Evolutionary conservation across 768 basidiomycete species (phyloP).

Genomic region (Tricholoma hemisulphureum): DNA sequence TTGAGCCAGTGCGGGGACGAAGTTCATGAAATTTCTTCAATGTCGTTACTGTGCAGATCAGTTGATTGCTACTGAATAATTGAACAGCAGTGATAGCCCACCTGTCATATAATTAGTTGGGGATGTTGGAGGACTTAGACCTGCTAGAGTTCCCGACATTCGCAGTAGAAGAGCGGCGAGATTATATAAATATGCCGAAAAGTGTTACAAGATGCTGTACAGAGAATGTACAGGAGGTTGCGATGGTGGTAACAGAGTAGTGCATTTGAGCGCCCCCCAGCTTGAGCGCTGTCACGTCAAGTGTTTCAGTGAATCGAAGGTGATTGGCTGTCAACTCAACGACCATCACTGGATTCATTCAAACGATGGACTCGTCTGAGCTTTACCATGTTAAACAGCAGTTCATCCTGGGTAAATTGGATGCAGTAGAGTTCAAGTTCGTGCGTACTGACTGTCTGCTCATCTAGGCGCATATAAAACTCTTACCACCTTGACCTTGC

Average conservation of each 20-base stretch:
- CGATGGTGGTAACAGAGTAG: conserved; percentile 5
- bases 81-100: neutral
- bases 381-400: conserved; percentile 73
- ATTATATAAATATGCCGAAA: neutral
- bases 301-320: too few relatives aligned
- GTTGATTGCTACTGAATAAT: neutral
- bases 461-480: conserved; percentile 63
- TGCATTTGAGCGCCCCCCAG: neutral
- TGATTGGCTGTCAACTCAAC: too few relatives aligned
- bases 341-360: neutral
- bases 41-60: conserved; percentile 13
- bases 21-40: conserved; percentile 17
- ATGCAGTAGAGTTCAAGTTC: neutral
- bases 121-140: conserved; percentile 24
- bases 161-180: neutral
- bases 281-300: neutral
- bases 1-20: conserved; percentile 9
- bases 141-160: conserved; percentile 29
- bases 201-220: conserved; percentile 1
- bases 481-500: conserved; percentile 53
- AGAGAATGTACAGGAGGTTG: too few relatives aligned
- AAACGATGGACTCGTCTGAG: conserved; percentile 47
- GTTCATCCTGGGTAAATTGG: conserved; percentile 61
- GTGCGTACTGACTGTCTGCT: neutral
- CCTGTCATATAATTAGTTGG: conserved; percentile 17